Evolutionary conservation across 202 grass and related monocot genomes (phyloP), one percentile per base, ranked within the genome.

Genomic region (Miscanthus sacchariflorus): DNA sequence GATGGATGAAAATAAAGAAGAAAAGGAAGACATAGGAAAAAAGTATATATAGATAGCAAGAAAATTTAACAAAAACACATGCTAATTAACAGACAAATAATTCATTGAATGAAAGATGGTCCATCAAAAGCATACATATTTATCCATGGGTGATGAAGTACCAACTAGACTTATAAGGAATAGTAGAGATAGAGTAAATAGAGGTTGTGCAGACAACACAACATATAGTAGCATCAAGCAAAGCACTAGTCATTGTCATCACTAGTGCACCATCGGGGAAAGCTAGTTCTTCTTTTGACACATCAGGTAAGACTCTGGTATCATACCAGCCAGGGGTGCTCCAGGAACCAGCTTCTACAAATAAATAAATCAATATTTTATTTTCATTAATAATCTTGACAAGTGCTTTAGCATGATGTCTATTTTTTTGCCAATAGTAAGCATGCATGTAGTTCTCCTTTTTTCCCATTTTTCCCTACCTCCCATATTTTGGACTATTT

Each of bases 261-360:
- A 10, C 28, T 52, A 52, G 24, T 17, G 5, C 6, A 3, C 5
- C 56, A 61, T n/a, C 21, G 7, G 21, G 8, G 1, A 3, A 19
- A 35, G 8, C 13, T 54, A 76, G 9, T 17, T 27, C 15, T 56
- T 2, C 48, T 54, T 25, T 24, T 12, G 28, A 77, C 2, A 5
- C 74, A 56, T 2, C 8, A 8, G 45, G 46, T 76, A 76, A 18
- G 73, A 30, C 45, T 76, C 73, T 33, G 43, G 74, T 9, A 15
- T 35, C 74, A 77, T 48, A 54, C 74, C 15, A 54, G 8, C 46
- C 4, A 77, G 15, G 27, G 48, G 48, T 54, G 15, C 48, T 19
- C 74, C 74, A 56, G 74, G 74, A 77, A 36, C 27, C 8, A 54
- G 27, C 45, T 4, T 54, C 74, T 77, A 48, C 27, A 76, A 28